These are phyloP conservation scores for Przewalskia tangutica DNA, from an alignment of 257 asterid species.

Conservation along the genomic window DNA sequence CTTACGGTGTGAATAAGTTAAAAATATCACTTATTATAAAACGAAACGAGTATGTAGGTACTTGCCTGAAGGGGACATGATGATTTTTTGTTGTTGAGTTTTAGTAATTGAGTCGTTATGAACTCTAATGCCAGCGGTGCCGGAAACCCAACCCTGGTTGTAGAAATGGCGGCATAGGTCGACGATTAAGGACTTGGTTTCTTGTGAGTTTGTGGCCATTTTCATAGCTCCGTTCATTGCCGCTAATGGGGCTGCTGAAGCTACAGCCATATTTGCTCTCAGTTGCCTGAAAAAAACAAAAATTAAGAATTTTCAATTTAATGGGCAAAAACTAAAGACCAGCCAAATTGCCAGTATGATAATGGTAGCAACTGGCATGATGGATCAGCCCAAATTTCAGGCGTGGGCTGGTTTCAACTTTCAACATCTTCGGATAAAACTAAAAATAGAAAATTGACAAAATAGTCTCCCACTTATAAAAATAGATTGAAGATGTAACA, in stretches of 20 bases:
- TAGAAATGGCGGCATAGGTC: conserved; percentile 92
- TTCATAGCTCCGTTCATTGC: conserved; percentile 45
- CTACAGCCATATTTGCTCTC: too few relatives aligned
- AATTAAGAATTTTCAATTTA: too few relatives aligned
- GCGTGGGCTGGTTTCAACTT: not conserved
- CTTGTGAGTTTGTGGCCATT: conserved; percentile 52
- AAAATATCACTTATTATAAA: too few relatives aligned
- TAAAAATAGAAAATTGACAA: too few relatives aligned
- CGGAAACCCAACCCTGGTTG: conserved; percentile 84
- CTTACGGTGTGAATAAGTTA: too few relatives aligned
- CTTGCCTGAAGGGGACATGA: conserved; percentile 86
- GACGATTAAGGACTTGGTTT: conserved; percentile 54
- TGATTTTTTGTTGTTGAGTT: conserved; percentile 54
- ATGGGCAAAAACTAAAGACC: too few relatives aligned
- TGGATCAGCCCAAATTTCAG: not conserved
- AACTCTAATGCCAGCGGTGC: conserved; percentile 89
- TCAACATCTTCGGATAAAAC: too few relatives aligned
- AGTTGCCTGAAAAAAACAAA: too few relatives aligned
- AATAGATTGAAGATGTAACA: too few relatives aligned
- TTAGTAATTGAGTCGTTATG: conserved; percentile 71
- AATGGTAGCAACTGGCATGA: not conserved
- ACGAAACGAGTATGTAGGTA: not conserved
- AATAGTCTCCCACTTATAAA: too few relatives aligned
- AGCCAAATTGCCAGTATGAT: too few relatives aligned
- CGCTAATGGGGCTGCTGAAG: conserved; percentile 41